A percentile compares a stretch with the other conserved stretches of the same genome.
phyloP scores from a whole-genome alignment of 768 basidiomycete genomes.

The Lactarius quietus region DNA sequence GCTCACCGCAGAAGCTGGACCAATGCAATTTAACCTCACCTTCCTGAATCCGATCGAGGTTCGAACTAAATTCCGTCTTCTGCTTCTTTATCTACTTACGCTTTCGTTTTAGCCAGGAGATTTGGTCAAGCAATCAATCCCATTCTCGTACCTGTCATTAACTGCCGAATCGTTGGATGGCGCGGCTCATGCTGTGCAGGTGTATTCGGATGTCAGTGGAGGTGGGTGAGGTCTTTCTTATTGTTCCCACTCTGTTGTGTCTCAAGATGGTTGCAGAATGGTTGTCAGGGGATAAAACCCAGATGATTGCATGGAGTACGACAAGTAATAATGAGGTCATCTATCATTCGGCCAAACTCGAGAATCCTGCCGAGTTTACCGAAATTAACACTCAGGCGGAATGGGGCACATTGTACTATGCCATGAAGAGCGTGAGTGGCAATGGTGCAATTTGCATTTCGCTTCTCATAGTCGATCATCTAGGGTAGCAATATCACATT shows the following conservation, averaged over 20 bases:
- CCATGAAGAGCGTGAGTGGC: slow-evolving; percentile 18
- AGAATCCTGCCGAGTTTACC: slow-evolving; percentile 1
- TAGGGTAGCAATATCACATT: slow-evolving; percentile 22
- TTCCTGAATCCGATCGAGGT: slow-evolving; percentile 42
- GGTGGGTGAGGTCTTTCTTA: slow-evolving; percentile 27
- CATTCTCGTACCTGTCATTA: slow-evolving; percentile 40
- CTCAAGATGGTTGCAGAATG: slow-evolving; percentile 23
- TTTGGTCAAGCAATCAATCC: slow-evolving; percentile 38
- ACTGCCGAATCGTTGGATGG: slow-evolving; percentile 34
- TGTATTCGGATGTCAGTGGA: slow-evolving; percentile 41
- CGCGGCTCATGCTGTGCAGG: slow-evolving; percentile 34
- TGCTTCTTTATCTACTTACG: not conserved
- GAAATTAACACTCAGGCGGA: slow-evolving; percentile 24
- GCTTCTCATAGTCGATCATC: not conserved
- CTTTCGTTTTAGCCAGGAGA: slow-evolving; percentile 32
- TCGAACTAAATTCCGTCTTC: not conserved
- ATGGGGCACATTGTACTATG: slow-evolving; percentile 26
- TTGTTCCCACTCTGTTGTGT: not conserved
- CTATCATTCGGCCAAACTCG: slow-evolving; percentile 19
- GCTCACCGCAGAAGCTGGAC: slow-evolving; percentile 35
- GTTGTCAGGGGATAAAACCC: slow-evolving; percentile 25
- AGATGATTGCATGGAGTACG: slow-evolving; percentile 10
- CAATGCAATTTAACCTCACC: slow-evolving; percentile 36
- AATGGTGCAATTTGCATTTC: not conserved
- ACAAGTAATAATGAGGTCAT: not conserved